Conservation (phyloP, 1,139 yeast genomes). For the Debaryomycetaceae sp. region DNA sequence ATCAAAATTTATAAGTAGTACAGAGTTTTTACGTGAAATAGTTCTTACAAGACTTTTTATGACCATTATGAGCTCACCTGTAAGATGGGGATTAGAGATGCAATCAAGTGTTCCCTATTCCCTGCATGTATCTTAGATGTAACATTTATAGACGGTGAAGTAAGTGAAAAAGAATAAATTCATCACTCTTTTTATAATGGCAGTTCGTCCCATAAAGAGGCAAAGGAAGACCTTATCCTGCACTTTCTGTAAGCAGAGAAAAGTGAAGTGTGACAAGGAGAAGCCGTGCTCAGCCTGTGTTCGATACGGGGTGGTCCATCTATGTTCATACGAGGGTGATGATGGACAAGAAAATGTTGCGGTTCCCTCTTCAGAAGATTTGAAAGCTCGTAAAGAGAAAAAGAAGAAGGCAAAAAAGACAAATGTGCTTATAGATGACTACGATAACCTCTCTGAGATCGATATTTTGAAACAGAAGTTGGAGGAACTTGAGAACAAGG, state of each 20-base stretch:
- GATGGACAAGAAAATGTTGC: neutral
- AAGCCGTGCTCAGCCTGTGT: conserved; percentile 27
- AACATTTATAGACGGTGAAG: too few species aligned
- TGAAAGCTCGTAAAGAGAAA: neutral
- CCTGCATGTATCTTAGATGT: too few species aligned
- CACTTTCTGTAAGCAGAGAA: conserved; percentile 24
- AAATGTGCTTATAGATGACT: neutral
- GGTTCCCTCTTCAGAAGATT: neutral
- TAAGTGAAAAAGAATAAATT: too few species aligned
- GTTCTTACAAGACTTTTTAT: too few species aligned
- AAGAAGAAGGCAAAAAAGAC: neutral
- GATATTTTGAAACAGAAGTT: neutral
- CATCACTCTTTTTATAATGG: neutral
- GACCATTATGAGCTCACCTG: too few species aligned
- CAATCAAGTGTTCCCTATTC: too few species aligned
- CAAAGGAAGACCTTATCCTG: conserved; percentile 18
- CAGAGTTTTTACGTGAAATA: too few species aligned
- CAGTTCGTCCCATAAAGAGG: neutral
- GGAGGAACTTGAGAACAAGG: conserved; percentile 1
- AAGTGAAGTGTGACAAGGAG: conserved; percentile 27
- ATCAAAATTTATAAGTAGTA: too few species aligned
- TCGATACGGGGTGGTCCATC: neutral
- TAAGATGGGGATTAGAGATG: too few species aligned
- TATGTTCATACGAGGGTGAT: neutral
- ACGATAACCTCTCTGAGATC: neutral